These are phyloP conservation scores for Suhomyces coccinellae DNA, from an alignment of 1,139 yeast species.

Conservation along the genomic window DNA sequence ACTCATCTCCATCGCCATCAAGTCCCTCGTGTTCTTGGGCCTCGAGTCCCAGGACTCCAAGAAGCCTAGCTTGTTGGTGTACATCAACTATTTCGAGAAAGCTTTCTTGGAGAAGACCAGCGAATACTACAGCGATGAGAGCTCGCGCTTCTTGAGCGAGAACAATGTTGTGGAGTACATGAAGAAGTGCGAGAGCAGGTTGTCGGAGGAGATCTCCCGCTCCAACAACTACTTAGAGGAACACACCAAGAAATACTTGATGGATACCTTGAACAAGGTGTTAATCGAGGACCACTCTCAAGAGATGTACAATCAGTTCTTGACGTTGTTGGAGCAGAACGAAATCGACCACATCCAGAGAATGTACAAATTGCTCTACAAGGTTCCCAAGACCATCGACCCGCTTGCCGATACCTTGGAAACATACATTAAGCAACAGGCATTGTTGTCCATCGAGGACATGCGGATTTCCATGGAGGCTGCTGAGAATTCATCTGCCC, in stretches of 20 bases:
- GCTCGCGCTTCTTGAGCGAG: conserved; percentile 61
- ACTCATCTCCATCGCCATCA: conserved; percentile 71
- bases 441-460: conserved; percentile 65
- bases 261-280: conserved; percentile 72
- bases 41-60: conserved; percentile 81
- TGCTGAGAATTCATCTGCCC: conserved; percentile 16
- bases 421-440: conserved; percentile 71
- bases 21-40: conserved; percentile 77
- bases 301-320: conserved; percentile 75
- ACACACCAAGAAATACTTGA: conserved; percentile 75
- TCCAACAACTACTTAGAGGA: conserved; percentile 82
- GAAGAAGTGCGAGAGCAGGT: conserved; percentile 78
- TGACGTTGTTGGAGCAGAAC: conserved; percentile 69
- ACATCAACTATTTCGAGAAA: conserved; percentile 75
- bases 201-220: conserved; percentile 78
- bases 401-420: conserved; percentile 79
- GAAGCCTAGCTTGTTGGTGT: conserved; percentile 79
- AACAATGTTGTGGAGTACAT: conserved; percentile 91
- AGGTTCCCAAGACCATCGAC: conserved; percentile 71
- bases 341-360: conserved; percentile 76
- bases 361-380: conserved; percentile 72
- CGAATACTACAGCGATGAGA: conserved; percentile 71
- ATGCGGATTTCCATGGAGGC: conserved; percentile 49
- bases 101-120: conserved; percentile 74
- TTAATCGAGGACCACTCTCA: conserved; percentile 79